These are phyloP conservation scores for Tetrapisispora phaffii DNA, from an alignment of 805 yeast species.

Conservation along the genomic window DNA sequence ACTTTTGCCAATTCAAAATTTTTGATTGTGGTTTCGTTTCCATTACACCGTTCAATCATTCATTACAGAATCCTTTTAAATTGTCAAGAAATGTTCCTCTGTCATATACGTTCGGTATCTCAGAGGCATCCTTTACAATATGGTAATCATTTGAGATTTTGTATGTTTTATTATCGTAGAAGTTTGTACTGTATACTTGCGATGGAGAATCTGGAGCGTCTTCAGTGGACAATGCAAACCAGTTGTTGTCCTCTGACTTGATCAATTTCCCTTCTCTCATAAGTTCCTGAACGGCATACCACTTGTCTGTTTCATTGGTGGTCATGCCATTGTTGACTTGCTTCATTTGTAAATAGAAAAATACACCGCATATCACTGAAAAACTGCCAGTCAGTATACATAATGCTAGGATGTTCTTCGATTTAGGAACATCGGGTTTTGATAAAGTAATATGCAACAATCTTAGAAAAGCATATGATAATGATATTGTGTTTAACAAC, in stretches of 20 bases:
- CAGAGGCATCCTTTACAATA: constrained; percentile 9
- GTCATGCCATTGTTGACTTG: constrained; percentile 59
- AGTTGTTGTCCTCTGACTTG: constrained; percentile 7
- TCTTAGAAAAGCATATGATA: constrained; percentile 37
- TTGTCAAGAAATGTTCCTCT: constrained; percentile 20
- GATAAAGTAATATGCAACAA: constrained; percentile 6
- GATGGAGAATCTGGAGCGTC: background rate
- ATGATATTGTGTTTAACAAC: constrained; percentile 36
- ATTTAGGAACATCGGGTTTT: constrained; percentile 4
- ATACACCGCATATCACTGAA: constrained; percentile 36
- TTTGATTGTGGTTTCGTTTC: no score
- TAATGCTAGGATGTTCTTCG: constrained; percentile 29
- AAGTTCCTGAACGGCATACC: constrained; percentile 53
- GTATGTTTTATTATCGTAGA: constrained; percentile 19
- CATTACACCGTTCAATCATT: background rate
- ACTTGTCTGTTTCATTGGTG: constrained; percentile 63
- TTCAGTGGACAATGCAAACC: constrained; percentile 10
- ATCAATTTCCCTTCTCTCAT: constrained; percentile 34
- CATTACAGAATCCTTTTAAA: constrained; percentile 12
- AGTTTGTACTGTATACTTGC: constrained; percentile 23
- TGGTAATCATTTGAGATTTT: constrained; percentile 8
- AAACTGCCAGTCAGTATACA: constrained; percentile 37
- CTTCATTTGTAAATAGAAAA: constrained; percentile 37
- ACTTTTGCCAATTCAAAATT: no score
- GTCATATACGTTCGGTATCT: constrained; percentile 26